Conservation (phyloP, 2,329 filamentous ascomycete species). For the Penicillium sp. region DNA sequence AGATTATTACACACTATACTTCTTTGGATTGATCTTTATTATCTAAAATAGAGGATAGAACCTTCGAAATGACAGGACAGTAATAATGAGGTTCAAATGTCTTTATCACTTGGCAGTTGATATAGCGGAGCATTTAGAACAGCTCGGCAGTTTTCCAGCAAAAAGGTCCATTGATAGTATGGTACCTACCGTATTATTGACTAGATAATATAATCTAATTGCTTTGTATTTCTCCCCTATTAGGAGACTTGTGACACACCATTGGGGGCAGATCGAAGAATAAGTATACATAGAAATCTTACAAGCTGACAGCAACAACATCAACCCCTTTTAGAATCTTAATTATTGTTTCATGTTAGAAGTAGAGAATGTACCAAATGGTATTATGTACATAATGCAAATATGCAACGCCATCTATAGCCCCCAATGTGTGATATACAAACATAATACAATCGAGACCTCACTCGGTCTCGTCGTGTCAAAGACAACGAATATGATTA, state of each 20-base stretch:
- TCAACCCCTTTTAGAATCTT: neutral
- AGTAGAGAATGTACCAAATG: conserved; percentile 15
- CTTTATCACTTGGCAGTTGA: neutral
- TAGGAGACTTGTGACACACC: no score
- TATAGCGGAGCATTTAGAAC: neutral
- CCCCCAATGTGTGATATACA: conserved; percentile 20
- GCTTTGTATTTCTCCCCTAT: neutral
- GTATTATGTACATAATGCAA: conserved; percentile 19
- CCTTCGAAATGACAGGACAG: neutral
- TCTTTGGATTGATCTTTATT: neutral
- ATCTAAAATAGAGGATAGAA: neutral
- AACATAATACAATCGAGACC: conserved; percentile 17
- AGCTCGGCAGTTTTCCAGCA: neutral
- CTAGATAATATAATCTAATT: neutral
- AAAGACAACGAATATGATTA: neutral
- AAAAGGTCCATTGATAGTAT: neutral
- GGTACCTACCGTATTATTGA: neutral
- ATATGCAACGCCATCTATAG: conserved; percentile 19
- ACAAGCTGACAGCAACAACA: neutral
- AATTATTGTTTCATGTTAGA: neutral
- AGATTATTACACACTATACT: neutral
- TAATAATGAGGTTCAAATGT: neutral
- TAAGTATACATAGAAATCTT: neutral
- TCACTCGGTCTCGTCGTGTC: neutral
- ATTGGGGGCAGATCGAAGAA: neutral